Conservation (phyloP, 441 rosid genomes). For the Biscutella auriculata region DNA sequence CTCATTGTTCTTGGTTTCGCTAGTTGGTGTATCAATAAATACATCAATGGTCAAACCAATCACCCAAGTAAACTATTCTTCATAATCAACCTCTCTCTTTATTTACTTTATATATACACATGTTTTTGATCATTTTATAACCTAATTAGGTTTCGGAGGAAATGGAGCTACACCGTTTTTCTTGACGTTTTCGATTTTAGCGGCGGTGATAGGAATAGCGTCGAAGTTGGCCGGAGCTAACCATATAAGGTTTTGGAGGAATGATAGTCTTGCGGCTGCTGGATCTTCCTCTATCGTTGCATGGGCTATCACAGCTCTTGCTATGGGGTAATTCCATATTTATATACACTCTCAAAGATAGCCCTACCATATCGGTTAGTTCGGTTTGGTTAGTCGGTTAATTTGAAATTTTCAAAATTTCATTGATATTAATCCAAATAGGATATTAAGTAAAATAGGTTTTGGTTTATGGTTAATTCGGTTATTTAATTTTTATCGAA, state of each 20-base stretch:
- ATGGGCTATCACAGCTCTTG: conserved; percentile 64
- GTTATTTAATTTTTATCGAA: too few relatives aligned
- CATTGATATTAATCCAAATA: too few relatives aligned
- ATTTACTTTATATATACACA: too few relatives aligned
- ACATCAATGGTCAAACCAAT: conserved; percentile 58
- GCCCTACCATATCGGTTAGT: too few relatives aligned
- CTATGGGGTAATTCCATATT: conserved; percentile 44
- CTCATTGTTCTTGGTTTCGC: conserved; percentile 59
- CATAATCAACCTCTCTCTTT: neutral
- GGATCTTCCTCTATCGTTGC: conserved; percentile 50
- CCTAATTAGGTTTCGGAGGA: conserved; percentile 71
- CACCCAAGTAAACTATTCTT: conserved; percentile 45
- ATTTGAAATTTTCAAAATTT: too few relatives aligned
- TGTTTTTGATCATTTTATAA: too few relatives aligned
- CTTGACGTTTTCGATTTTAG: conserved; percentile 44
- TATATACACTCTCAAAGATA: too few relatives aligned
- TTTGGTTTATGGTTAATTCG: too few relatives aligned
- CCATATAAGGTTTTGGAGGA: conserved; percentile 66
- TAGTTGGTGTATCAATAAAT: conserved; percentile 63
- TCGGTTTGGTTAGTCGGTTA: too few relatives aligned
- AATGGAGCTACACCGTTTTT: conserved; percentile 74
- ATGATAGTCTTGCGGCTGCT: conserved; percentile 64
- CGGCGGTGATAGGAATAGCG: conserved; percentile 47
- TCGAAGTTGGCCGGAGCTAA: conserved; percentile 59
- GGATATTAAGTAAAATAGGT: too few relatives aligned